These are phyloP conservation scores for Teunomyces panamensis DNA, from an alignment of 805 yeast species.

Conservation along the genomic window DNA sequence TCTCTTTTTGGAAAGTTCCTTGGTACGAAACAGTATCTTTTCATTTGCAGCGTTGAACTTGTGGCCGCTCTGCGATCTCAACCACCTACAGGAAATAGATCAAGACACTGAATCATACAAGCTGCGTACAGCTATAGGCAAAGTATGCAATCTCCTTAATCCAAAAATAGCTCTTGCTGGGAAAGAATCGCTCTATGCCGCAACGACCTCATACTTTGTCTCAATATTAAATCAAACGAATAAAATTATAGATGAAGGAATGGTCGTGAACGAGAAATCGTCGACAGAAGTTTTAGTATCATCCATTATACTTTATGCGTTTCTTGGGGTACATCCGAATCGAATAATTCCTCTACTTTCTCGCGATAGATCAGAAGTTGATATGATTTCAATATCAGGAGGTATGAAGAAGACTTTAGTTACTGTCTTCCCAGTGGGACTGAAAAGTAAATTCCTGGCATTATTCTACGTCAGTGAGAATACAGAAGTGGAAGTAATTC, in stretches of 20 bases:
- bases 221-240: slow-evolving; percentile 14
- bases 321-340: slow-evolving; percentile 31
- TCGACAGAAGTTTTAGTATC: slow-evolving; percentile 17
- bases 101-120: not conserved
- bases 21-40: slow-evolving; percentile 24
- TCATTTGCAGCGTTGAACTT: slow-evolving; percentile 24
- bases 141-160: not conserved
- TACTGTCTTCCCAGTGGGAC: not conserved
- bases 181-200: slow-evolving; percentile 13
- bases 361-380: slow-evolving; percentile 17
- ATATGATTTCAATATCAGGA: slow-evolving; percentile 18
- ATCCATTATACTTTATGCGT: slow-evolving; percentile 24
- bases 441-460: slow-evolving; percentile 1
- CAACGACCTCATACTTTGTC: slow-evolving; percentile 23
- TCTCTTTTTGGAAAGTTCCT: slow-evolving; percentile 20
- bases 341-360: slow-evolving; percentile 26
- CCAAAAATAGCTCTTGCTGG: not conserved
- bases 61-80: slow-evolving; percentile 21
- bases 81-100: slow-evolving; percentile 7
- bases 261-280: not conserved
- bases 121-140: not conserved
- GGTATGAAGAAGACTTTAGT: slow-evolving; percentile 13
- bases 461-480: not conserved
- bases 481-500: not conserved
- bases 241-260: slow-evolving; percentile 4